These are phyloP conservation scores for Metschnikowia continentalis DNA, from an alignment of 805 yeast species.

Conservation along the genomic window DNA sequence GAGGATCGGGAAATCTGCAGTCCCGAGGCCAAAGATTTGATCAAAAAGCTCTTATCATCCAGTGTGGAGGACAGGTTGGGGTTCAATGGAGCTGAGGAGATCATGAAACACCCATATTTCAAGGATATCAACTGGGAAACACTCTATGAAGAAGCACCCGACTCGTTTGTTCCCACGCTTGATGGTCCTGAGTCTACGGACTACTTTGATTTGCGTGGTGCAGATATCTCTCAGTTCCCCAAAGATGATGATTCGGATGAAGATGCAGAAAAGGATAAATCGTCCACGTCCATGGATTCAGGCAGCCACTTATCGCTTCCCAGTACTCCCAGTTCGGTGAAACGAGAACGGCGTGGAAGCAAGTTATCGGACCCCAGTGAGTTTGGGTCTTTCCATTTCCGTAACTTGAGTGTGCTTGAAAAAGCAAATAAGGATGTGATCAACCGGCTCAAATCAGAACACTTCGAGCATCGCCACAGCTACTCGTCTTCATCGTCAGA, in stretches of 20 bases:
- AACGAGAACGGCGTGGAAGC: conserved; percentile 68
- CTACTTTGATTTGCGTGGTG: conserved; percentile 90
- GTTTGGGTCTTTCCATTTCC: conserved; percentile 89
- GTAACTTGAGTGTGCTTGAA: conserved; percentile 85
- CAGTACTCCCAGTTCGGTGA: conserved; percentile 21
- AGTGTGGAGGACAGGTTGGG: conserved; percentile 74
- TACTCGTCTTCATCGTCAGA: conserved; percentile 49
- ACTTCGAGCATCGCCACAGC: conserved; percentile 55
- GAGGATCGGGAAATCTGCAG: conserved; percentile 53
- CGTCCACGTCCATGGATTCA: neutral
- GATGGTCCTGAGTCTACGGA: conserved; percentile 85
- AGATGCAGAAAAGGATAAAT: conserved; percentile 9
- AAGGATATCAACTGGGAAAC: conserved; percentile 67
- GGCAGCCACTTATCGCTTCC: conserved; percentile 16
- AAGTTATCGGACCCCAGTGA: conserved; percentile 69
- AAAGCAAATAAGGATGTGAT: conserved; percentile 92
- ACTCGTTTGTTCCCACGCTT: conserved; percentile 72
- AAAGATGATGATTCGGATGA: conserved; percentile 42
- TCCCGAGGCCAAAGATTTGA: conserved; percentile 70
- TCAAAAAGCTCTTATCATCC: conserved; percentile 54
- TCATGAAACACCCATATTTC: conserved; percentile 76
- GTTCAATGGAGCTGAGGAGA: conserved; percentile 71
- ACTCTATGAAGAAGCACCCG: conserved; percentile 63
- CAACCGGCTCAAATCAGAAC: conserved; percentile 80
- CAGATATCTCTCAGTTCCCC: conserved; percentile 62